phyloP scores from a whole-genome alignment of 2,329 filamentous ascomycete genomes.

The Colletotrichum endophyticum region DNA sequence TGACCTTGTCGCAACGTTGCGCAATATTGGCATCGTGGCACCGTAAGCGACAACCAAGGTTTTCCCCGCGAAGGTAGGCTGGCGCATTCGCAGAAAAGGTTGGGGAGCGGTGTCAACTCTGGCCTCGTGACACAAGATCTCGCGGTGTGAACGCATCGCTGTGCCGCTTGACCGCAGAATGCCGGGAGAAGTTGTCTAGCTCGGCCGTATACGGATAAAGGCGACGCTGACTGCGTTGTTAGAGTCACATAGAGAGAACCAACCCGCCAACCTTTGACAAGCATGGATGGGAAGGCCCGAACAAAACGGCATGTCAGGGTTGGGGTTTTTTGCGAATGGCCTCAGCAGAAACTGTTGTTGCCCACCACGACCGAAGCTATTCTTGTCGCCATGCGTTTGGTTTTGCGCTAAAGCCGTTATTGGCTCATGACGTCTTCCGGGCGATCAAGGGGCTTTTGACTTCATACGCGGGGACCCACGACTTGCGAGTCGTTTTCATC shows the following conservation, averaged over 20 bases:
- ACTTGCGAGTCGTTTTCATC: background rate
- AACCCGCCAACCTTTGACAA: background rate
- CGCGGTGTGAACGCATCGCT: background rate
- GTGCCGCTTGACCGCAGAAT: conserved; percentile 3
- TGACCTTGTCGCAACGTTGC: background rate
- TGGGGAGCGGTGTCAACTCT: background rate
- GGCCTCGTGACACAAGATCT: conserved; percentile 8
- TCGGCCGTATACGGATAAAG: background rate
- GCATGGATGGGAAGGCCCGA: background rate
- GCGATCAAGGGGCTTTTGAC: background rate
- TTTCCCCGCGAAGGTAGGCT: background rate
- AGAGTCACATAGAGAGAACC: background rate
- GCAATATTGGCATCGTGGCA: background rate
- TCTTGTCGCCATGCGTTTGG: background rate
- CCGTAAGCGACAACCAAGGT: background rate
- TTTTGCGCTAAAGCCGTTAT: background rate
- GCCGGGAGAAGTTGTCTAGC: background rate
- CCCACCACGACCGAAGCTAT: background rate
- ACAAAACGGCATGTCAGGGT: background rate
- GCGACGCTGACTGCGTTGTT: conserved; percentile 6
- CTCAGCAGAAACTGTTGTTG: background rate
- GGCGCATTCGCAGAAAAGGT: background rate
- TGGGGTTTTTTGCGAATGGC: background rate
- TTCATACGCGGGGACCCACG: background rate
- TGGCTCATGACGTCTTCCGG: conserved; percentile 4